Evolutionary conservation across 2,329 filamentous ascomycete genomes (phyloP), one percentile per base, ranked within the genome.

Genomic region (Phaeosphaeriaceae sp.): DNA sequence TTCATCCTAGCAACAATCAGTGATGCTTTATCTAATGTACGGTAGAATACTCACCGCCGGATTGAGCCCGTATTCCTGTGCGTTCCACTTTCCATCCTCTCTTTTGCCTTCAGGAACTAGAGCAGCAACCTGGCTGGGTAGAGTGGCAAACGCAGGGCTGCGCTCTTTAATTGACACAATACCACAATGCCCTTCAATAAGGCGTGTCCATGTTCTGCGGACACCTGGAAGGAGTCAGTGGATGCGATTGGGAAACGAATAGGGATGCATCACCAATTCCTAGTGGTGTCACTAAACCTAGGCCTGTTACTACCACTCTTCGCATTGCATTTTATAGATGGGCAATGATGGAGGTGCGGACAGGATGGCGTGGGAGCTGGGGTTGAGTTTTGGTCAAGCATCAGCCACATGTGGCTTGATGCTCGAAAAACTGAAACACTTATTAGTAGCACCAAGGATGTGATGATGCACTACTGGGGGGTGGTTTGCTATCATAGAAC

Each of bases 51-150:
- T 18, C 33, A 76, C 74, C 21, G 67, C 67, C 23, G 67, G 59
- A 33, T 39, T 67, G 16, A 81, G 58, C 11, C 42, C 42, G 74
- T 77, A 79, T 51, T 81, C 78, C 52, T 72, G 75, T 1, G 72
- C 58, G 58, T 76, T 73, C 80, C 80, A 81, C 38, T 63, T 62
- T 6, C 77, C 78, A 56, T 78, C 64, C 2, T 68, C 58, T 46
- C 62, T 67, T 17, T 56, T 61, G 0, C 83, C 84, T 17, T 74
- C 72, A 1, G 93, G 92, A 1, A 99, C 89, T 15, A 94, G 70
- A 1, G 89, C 94, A 35, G 92, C 93, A 42, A 97, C 86, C 45
- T 87, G 90, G 71, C 90, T 94, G 11, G 93, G 91, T 34, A 97
- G 78, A 35, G 86, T 83, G 7, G 79, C 79, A 81, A 92, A 96